These are phyloP conservation scores for Skeletonema tropicum DNA, from an alignment of 108 stramenopile genomes.

Conservation along the genomic window DNA sequence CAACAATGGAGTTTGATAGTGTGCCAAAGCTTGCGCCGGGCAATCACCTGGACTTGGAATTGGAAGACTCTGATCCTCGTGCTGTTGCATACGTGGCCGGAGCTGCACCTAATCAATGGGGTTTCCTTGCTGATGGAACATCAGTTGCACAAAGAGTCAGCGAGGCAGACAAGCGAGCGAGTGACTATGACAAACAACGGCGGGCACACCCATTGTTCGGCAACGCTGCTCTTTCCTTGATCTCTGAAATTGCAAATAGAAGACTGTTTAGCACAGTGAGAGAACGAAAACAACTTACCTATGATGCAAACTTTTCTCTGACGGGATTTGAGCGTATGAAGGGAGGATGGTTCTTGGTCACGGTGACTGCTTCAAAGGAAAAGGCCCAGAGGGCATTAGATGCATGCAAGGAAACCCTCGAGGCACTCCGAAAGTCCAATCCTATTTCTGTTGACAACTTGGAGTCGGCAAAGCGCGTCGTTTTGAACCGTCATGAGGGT, in stretches of 20 bases:
- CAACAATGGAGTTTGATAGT: slow-evolving; percentile 41
- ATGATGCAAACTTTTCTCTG: slow-evolving; percentile 97
- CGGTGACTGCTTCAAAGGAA: slow-evolving; percentile 95
- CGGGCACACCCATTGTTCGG: slow-evolving; percentile 91
- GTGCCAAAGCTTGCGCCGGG: slow-evolving; percentile 76
- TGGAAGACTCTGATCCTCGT: slow-evolving; percentile 94
- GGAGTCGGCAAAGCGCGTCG: slow-evolving; percentile 93
- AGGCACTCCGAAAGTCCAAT: slow-evolving; percentile 65
- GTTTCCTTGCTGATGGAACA: slow-evolving; percentile 83
- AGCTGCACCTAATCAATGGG: slow-evolving; percentile 92
- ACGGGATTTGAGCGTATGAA: slow-evolving; percentile 90
- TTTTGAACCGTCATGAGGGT: slow-evolving; percentile 93
- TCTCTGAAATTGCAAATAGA: slow-evolving; percentile 92
- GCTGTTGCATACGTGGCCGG: slow-evolving; percentile 96
- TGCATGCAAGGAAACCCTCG: slow-evolving; percentile 94
- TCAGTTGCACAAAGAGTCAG: slow-evolving; percentile 71
- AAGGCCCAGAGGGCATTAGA: slow-evolving; percentile 92
- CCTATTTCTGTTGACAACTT: slow-evolving; percentile 92
- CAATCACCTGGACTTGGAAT: slow-evolving; percentile 85
- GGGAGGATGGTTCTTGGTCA: slow-evolving; percentile 96
- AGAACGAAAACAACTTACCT: slow-evolving; percentile 94
- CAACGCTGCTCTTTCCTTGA: slow-evolving; percentile 78
- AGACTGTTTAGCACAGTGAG: slow-evolving; percentile 94
- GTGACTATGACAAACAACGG: slow-evolving; percentile 84
- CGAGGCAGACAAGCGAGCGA: slow-evolving; percentile 67